Percentiles rank a stretch among this genome's conserved stretches.
Conservation (phyloP, 768 basidiomycete species). For the Leccinum disarticulatum region DNA sequence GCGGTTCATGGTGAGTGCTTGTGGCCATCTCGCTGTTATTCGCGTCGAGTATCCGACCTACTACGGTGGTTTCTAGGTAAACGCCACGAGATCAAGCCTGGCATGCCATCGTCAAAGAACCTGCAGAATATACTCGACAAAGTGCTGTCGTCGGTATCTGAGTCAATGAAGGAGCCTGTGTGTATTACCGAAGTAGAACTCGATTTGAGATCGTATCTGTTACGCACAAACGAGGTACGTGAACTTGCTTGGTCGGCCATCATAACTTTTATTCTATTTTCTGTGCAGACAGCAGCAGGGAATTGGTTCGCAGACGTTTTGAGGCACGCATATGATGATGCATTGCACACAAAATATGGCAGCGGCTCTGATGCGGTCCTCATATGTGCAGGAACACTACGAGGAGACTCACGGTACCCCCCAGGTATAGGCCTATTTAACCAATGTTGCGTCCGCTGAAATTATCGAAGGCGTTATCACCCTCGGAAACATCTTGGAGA, state of each 20-base stretch:
- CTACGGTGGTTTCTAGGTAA: slow-evolving; percentile 47
- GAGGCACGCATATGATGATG: slow-evolving; percentile 79
- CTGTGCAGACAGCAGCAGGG: slow-evolving; percentile 56
- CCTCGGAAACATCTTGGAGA: slow-evolving; percentile 85
- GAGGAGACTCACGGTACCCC: slow-evolving; percentile 84
- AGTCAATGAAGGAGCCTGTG: slow-evolving; percentile 70
- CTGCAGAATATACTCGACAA: slow-evolving; percentile 60
- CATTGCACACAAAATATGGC: slow-evolving; percentile 52
- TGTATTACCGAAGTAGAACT: slow-evolving; percentile 68
- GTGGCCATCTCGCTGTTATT: background rate
- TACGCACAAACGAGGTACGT: slow-evolving; percentile 70
- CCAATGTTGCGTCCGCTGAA: background rate
- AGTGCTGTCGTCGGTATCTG: slow-evolving; percentile 66
- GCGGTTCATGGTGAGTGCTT: slow-evolving; percentile 52
- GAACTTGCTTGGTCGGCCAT: background rate
- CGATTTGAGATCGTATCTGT: slow-evolving; percentile 71
- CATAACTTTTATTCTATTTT: background rate
- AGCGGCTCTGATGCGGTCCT: slow-evolving; percentile 79
- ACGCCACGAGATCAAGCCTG: slow-evolving; percentile 61
- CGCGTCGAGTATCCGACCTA: background rate
- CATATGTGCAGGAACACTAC: slow-evolving; percentile 78
- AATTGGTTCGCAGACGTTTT: slow-evolving; percentile 89
- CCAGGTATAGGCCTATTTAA: slow-evolving; percentile 50
- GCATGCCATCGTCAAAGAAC: slow-evolving; percentile 51
- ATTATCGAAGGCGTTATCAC: slow-evolving; percentile 60